Conservation (phyloP, 2,329 filamentous ascomycete genomes). For the Phaeosphaeriaceae sp. region DNA sequence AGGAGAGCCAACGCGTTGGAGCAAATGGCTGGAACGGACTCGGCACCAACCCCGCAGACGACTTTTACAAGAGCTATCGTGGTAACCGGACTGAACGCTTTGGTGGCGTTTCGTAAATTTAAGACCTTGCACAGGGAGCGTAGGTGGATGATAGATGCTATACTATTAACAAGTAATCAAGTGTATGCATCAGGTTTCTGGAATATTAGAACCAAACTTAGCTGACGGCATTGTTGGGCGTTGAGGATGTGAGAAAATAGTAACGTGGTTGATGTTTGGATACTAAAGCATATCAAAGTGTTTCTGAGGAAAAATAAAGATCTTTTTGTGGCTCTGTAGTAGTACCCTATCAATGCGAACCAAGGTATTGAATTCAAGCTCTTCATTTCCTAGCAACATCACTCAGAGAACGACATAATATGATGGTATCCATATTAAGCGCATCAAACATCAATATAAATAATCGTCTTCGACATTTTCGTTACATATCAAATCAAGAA, state of each 20-base stretch:
- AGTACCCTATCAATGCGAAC: too few relatives aligned
- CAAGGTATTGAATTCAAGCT: too few relatives aligned
- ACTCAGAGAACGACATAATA: too few relatives aligned
- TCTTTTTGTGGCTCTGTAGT: too few relatives aligned
- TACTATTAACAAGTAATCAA: too few relatives aligned
- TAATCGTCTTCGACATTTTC: not conserved
- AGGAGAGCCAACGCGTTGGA: constrained; percentile 68
- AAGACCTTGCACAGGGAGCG: too few relatives aligned
- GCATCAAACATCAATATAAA: too few relatives aligned
- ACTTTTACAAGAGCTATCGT: constrained; percentile 90
- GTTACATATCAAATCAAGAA: not conserved
- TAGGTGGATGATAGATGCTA: too few relatives aligned
- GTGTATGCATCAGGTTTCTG: not conserved
- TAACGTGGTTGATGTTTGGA: not conserved
- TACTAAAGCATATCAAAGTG: too few relatives aligned
- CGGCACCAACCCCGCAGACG: constrained; percentile 77
- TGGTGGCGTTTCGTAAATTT: constrained; percentile 36
- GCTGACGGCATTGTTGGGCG: not conserved
- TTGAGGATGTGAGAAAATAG: not conserved
- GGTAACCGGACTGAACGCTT: constrained; percentile 54
- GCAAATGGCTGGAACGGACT: constrained; percentile 57
- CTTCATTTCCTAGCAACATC: too few relatives aligned
- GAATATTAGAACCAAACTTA: not conserved
- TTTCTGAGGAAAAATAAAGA: too few relatives aligned
- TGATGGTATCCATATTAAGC: too few relatives aligned